Percentiles rank a stretch among this genome's conserved stretches.
Evolutionary conservation across 257 asterid genomes (phyloP).

Genomic region (Datura wrightii): DNA sequence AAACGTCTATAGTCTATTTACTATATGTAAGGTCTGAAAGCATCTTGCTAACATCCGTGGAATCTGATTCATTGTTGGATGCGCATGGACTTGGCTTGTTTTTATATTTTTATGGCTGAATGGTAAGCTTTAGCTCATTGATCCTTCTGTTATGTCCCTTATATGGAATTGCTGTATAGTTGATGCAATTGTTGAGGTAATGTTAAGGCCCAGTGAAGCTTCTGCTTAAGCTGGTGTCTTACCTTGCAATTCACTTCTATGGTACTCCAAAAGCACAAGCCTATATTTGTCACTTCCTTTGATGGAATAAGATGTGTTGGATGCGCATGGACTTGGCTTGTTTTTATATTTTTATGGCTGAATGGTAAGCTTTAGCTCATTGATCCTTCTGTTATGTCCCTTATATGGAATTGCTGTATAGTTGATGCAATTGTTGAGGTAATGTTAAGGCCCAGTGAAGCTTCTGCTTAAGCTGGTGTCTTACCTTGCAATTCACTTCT

Average conservation of each 20-base stretch:
- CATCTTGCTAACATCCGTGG: background rate
- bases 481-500: background rate
- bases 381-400: background rate
- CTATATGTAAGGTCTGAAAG: background rate
- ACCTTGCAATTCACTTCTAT: background rate
- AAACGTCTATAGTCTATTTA: background rate
- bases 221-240: background rate
- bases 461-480: background rate
- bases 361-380: background rate
- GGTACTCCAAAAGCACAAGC: background rate
- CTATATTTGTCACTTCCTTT: background rate
- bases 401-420: conserved; percentile 19
- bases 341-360: conserved; percentile 11
- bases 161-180: conserved; percentile 21
- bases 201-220: background rate
- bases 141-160: background rate
- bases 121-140: background rate
- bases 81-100: background rate
- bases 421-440: background rate
- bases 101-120: conserved; percentile 10
- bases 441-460: background rate
- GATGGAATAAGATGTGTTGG: background rate
- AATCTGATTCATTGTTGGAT: conserved; percentile 4
- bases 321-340: background rate
- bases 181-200: background rate